Evolutionary conservation across 2,329 filamentous ascomycete species (phyloP).

Genomic region (Fusarium devonianum): DNA sequence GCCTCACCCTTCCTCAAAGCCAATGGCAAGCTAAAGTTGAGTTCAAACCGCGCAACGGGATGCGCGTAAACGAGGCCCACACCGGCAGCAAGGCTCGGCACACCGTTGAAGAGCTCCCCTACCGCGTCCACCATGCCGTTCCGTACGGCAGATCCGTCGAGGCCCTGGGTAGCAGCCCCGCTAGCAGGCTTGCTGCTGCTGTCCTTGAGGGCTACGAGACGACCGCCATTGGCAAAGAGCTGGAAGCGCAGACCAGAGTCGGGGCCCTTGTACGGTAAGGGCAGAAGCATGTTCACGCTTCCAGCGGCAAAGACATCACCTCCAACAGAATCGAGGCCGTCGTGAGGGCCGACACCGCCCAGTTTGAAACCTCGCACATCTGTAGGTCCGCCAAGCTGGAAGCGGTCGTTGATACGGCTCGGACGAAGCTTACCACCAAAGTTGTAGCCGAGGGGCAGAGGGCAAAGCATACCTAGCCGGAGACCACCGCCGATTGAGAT

Average conservation of each 20-base stretch:
- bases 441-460: constrained; percentile 71
- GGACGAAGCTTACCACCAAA: constrained; percentile 62
- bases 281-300: constrained; percentile 84
- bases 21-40: constrained; percentile 92
- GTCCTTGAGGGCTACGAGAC: constrained; percentile 77
- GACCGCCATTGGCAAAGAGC: constrained; percentile 88
- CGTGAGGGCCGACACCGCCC: constrained; percentile 86
- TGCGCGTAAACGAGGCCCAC: constrained; percentile 94
- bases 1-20: constrained; percentile 84
- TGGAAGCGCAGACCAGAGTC: constrained; percentile 89
- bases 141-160: constrained; percentile 56
- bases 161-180: constrained; percentile 44
- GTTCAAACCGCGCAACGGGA: constrained; percentile 89
- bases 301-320: constrained; percentile 93
- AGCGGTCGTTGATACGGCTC: constrained; percentile 91
- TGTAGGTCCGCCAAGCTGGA: constrained; percentile 91
- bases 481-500: constrained; percentile 84
- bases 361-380: constrained; percentile 94
- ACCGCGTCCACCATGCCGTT: constrained; percentile 68
- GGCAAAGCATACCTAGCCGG: constrained; percentile 82
- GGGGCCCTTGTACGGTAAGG: constrained; percentile 80
- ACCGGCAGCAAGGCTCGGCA: constrained; percentile 86
- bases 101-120: constrained; percentile 72
- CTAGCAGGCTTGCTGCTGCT: constrained; percentile 57
- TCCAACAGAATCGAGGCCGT: constrained; percentile 84